A percentile compares a stretch with the other conserved stretches of the same genome.
These are phyloP conservation scores for Cyclotella cryptica DNA, from an alignment of 108 stramenopile species.

Conservation along the genomic window DNA sequence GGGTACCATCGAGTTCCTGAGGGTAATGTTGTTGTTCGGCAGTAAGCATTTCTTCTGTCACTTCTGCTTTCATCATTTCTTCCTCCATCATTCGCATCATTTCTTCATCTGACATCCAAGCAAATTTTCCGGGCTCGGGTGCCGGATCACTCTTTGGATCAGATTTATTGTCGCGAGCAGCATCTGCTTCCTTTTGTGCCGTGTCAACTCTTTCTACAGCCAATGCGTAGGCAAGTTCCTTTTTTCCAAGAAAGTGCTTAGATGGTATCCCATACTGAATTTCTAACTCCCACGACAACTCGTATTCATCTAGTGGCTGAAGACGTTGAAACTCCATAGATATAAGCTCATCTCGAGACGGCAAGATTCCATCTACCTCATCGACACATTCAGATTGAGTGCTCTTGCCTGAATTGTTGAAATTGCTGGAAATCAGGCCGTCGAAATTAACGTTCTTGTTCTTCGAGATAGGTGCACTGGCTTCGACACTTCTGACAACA, in stretches of 20 bases:
- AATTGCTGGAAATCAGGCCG: slow-evolving; percentile 5
- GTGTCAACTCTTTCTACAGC: slow-evolving; percentile 49
- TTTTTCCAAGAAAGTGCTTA: slow-evolving; percentile 54
- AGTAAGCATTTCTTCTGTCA: not conserved
- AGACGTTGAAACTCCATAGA: slow-evolving; percentile 51
- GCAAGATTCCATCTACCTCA: slow-evolving; percentile 6
- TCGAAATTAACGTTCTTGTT: slow-evolving; percentile 31
- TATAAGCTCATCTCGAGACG: slow-evolving; percentile 40
- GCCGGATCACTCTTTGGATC: slow-evolving; percentile 12
- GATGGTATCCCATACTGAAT: slow-evolving; percentile 48
- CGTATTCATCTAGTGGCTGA: slow-evolving; percentile 32
- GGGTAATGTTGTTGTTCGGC: not conserved
- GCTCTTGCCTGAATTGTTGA: not conserved
- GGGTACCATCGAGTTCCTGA: not conserved
- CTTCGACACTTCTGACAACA: slow-evolving; percentile 8
- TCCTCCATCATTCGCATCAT: slow-evolving; percentile 57
- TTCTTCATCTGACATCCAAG: slow-evolving; percentile 44
- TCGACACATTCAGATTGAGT: slow-evolving; percentile 10
- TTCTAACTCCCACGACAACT: slow-evolving; percentile 43
- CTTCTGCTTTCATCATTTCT: slow-evolving; percentile 35
- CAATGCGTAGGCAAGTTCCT: slow-evolving; percentile 53
- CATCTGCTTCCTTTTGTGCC: slow-evolving; percentile 25
- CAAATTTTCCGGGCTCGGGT: slow-evolving; percentile 3
- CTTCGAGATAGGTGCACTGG: slow-evolving; percentile 22
- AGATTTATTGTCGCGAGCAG: slow-evolving; percentile 1